Conservation (phyloP, 176 grass and related monocot genomes). For the Stipa capillata region DNA sequence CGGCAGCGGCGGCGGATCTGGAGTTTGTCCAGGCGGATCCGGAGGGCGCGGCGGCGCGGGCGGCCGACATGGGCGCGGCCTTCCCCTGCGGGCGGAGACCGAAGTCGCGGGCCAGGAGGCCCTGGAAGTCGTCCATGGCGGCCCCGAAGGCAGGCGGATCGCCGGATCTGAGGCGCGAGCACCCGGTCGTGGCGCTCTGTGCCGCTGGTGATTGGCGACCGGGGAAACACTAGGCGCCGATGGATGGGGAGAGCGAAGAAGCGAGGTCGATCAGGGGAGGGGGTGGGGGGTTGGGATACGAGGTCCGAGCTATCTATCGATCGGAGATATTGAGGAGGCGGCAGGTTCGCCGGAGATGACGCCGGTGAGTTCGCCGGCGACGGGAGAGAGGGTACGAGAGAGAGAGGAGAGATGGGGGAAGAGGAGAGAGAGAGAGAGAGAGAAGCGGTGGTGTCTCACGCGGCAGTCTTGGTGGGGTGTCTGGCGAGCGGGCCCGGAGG, state of each 20-base stretch:
- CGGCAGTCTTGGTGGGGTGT: slow-evolving; percentile 20
- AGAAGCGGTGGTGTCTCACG: background rate
- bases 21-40: slow-evolving; percentile 23
- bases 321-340: background rate
- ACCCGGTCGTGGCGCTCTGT: background rate
- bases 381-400: background rate
- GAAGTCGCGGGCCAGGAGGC: slow-evolving; percentile 57
- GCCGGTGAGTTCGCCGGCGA: slow-evolving; percentile 22
- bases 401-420: background rate
- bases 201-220: background rate
- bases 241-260: background rate
- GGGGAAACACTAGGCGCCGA: background rate
- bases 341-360: background rate
- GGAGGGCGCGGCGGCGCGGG: slow-evolving; percentile 25
- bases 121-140: slow-evolving; percentile 55
- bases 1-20: slow-evolving; percentile 42
- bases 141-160: background rate
- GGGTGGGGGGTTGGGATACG: no score
- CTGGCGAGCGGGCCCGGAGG: slow-evolving; percentile 27
- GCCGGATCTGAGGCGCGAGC: background rate
- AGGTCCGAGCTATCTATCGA: background rate
- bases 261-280: slow-evolving; percentile 3
- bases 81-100: slow-evolving; percentile 55
- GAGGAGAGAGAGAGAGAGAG: background rate
- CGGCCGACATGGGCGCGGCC: slow-evolving; percentile 56